Evolutionary conservation across 176 grass and related monocot species (phyloP).

Genomic region (Zoysia pacifica): DNA sequence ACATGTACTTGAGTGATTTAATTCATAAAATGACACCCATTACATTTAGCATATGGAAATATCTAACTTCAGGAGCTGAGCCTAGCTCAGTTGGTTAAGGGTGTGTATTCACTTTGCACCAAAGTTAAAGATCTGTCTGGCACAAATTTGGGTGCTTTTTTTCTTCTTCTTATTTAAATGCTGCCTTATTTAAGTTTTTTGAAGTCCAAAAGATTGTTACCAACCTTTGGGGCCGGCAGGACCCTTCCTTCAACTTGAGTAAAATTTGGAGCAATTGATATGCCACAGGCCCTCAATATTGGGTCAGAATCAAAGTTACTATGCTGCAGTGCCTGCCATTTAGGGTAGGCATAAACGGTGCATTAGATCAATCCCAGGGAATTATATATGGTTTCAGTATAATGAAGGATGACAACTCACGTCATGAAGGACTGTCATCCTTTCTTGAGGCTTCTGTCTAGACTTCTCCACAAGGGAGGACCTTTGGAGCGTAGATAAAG

Average conservation of each 20-base stretch:
- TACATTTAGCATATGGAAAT: neutral
- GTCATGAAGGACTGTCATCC: slow-evolving; percentile 57
- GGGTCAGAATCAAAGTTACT: slow-evolving; percentile 68
- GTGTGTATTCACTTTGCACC: neutral
- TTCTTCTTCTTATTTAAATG: neutral
- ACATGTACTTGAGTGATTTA: slow-evolving; percentile 19
- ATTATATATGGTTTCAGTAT: slow-evolving; percentile 4
- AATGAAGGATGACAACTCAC: slow-evolving; percentile 43
- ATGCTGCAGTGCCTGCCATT: slow-evolving; percentile 50
- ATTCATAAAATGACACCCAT: neutral
- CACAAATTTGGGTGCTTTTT: neutral
- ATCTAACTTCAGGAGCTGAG: neutral
- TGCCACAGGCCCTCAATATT: slow-evolving; percentile 68
- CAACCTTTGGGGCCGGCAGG: slow-evolving; percentile 65
- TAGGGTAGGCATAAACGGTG: slow-evolving; percentile 13
- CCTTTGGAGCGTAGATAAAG: slow-evolving; percentile 65
- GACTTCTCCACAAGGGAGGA: slow-evolving; percentile 84
- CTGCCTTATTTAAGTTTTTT: neutral
- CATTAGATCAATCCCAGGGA: neutral
- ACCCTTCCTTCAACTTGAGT: slow-evolving; percentile 74
- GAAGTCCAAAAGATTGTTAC: neutral
- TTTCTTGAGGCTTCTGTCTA: slow-evolving; percentile 80
- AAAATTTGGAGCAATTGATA: slow-evolving; percentile 59
- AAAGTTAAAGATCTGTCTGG: neutral
- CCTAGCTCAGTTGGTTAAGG: neutral